Conservation (phyloP, 176 grass and related monocot species). For the Eleusine coracana region DNA sequence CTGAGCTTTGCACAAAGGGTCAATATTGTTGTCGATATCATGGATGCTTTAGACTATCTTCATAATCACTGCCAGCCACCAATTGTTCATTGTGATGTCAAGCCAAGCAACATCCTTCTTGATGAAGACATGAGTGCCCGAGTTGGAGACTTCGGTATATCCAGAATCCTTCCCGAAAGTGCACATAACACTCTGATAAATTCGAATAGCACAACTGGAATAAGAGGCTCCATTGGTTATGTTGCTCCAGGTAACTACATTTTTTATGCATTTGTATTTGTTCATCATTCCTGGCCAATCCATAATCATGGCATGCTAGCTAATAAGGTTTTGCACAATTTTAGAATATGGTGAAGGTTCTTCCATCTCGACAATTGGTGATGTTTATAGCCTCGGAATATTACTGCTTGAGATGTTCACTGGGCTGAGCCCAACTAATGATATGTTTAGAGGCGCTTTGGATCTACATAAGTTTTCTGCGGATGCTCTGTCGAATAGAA, state of each 20-base stretch:
- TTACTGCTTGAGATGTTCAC: constrained; percentile 46
- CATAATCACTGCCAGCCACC: constrained; percentile 23
- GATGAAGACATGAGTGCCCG: constrained; percentile 47
- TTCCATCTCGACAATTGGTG: neutral
- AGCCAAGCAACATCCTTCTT: constrained; percentile 67
- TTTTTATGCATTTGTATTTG: neutral
- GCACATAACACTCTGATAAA: neutral
- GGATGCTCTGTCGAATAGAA: neutral
- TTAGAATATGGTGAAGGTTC: constrained; percentile 38
- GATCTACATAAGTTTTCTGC: neutral
- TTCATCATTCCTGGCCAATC: neutral
- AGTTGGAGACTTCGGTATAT: constrained; percentile 56
- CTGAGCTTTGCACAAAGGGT: constrained; percentile 17
- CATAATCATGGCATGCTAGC: neutral
- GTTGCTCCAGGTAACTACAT: constrained; percentile 46
- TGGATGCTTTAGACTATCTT: neutral
- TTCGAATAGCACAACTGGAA: constrained; percentile 20
- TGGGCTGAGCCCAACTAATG: neutral
- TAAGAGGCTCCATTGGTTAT: constrained; percentile 58
- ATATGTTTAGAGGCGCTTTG: constrained; percentile 5
- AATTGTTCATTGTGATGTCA: constrained; percentile 55
- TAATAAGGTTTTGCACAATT: neutral
- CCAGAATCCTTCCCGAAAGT: constrained; percentile 37
- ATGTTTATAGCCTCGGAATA: constrained; percentile 48
- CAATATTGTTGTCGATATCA: neutral